phyloP scores from a whole-genome alignment of 2,329 filamentous ascomycete genomes.

The Aspergillus aculeatinus region DNA sequence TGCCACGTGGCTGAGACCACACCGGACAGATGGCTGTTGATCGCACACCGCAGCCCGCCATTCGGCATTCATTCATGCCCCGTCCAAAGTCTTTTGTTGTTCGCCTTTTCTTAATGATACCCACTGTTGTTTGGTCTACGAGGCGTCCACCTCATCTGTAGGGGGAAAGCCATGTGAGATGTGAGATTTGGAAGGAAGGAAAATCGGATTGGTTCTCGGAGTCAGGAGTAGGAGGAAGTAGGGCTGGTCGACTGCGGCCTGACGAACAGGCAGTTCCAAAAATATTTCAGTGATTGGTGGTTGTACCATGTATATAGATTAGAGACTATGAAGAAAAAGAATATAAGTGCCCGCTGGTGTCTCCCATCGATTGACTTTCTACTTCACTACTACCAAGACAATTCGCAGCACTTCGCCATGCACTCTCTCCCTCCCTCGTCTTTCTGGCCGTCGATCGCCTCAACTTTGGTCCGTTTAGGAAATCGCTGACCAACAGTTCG shows the following conservation, averaged over 20 bases:
- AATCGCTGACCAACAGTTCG: not conserved
- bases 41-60: constrained; percentile 8
- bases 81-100: constrained; percentile 2
- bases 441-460: not conserved
- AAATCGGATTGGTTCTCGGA: constrained; percentile 3
- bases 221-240: constrained; percentile 1
- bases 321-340: not conserved
- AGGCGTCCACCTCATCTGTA: constrained; percentile 11
- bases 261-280: constrained; percentile 6
- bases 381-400: not conserved
- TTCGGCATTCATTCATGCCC: too few species aligned
- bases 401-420: not conserved
- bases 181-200: not conserved
- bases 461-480: not conserved
- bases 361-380: not conserved
- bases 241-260: constrained; percentile 10
- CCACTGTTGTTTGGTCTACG: constrained; percentile 13
- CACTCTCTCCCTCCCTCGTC: not conserved
- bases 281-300: not conserved
- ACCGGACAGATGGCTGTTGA: constrained; percentile 13
- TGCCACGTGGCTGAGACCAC: constrained; percentile 17
- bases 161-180: not conserved
- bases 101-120: constrained; percentile 10
- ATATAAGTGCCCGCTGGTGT: not conserved
- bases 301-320: constrained; percentile 8